Evolutionary conservation across 1,284 basidiomycete genomes (phyloP).

Genomic region (Cryptococcus jaspeensis): DNA sequence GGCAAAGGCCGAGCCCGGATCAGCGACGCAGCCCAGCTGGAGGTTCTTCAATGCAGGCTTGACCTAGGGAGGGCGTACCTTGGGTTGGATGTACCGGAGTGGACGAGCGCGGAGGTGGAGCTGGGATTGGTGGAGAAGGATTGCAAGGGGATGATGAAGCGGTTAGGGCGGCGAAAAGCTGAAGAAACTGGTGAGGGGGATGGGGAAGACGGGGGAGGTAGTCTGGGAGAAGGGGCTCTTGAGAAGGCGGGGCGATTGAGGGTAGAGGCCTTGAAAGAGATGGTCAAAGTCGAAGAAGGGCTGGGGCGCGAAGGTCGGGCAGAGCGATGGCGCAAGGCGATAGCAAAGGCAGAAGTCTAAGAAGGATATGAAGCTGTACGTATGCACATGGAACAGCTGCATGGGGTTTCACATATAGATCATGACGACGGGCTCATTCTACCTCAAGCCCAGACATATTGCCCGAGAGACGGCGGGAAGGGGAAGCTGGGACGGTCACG

Average conservation of each 20-base stretch:
- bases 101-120: slow-evolving; percentile 27
- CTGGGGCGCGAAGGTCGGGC: slow-evolving; percentile 27
- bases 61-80: slow-evolving; percentile 29
- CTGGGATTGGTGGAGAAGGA: slow-evolving; percentile 22
- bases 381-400: neutral
- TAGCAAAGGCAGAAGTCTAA: slow-evolving; percentile 2
- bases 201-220: neutral
- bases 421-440: no score
- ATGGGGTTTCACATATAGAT: neutral
- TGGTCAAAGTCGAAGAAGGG: slow-evolving; percentile 30
- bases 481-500: no score
- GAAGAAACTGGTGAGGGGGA: neutral
- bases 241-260: slow-evolving; percentile 10
- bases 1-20: no score
- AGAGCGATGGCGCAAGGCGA: slow-evolving; percentile 21
- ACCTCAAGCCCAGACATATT: no score
- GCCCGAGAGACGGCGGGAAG: no score
- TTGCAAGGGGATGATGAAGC: slow-evolving; percentile 20
- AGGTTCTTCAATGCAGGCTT: slow-evolving; percentile 21
- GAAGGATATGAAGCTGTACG: neutral
- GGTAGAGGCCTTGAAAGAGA: slow-evolving; percentile 16
- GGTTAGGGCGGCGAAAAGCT: neutral
- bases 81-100: slow-evolving; percentile 10
- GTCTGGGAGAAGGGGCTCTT: slow-evolving; percentile 1
- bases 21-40: slow-evolving; percentile 6